A percentile compares a stretch with the other conserved stretches of the same genome.
Conservation (phyloP, 1,284 basidiomycete genomes). For the Trichosporon asahii region DNA sequence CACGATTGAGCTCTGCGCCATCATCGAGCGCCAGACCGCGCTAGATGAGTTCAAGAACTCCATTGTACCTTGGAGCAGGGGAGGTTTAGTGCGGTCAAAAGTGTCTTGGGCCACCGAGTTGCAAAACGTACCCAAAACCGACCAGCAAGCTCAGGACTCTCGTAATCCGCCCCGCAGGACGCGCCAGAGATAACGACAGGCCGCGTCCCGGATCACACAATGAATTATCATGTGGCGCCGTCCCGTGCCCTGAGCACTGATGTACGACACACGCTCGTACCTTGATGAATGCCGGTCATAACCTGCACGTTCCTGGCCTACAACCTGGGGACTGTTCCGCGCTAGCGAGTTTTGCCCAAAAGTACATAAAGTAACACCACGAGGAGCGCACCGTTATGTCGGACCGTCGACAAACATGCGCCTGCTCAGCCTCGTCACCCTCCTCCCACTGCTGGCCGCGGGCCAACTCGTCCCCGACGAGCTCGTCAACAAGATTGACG, state of each 20-base stretch:
- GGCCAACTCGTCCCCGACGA: neutral
- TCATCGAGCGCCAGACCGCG: neutral
- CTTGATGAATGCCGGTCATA: neutral
- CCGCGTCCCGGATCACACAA: constrained; percentile 4
- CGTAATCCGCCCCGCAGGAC: neutral
- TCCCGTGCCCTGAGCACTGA: neutral
- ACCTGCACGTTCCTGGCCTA: neutral
- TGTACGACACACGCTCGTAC: neutral
- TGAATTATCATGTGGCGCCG: constrained; percentile 3
- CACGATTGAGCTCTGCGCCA: neutral
- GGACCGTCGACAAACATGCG: neutral
- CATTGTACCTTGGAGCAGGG: neutral
- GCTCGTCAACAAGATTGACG: neutral
- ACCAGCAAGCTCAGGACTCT: neutral
- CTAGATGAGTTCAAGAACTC: neutral
- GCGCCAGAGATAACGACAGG: neutral
- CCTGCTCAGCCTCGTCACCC: neutral
- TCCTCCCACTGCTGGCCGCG: neutral
- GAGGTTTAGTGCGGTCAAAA: too few species aligned
- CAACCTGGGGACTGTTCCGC: too few species aligned
- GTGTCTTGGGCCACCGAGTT: too few species aligned
- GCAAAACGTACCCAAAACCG: neutral
- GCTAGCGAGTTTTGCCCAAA: neutral
- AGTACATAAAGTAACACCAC: neutral
- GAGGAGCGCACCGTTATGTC: too few species aligned